These are phyloP conservation scores for Phoma sp. DNA, from an alignment of 2,329 filamentous ascomycete genomes.

Conservation along the genomic window DNA sequence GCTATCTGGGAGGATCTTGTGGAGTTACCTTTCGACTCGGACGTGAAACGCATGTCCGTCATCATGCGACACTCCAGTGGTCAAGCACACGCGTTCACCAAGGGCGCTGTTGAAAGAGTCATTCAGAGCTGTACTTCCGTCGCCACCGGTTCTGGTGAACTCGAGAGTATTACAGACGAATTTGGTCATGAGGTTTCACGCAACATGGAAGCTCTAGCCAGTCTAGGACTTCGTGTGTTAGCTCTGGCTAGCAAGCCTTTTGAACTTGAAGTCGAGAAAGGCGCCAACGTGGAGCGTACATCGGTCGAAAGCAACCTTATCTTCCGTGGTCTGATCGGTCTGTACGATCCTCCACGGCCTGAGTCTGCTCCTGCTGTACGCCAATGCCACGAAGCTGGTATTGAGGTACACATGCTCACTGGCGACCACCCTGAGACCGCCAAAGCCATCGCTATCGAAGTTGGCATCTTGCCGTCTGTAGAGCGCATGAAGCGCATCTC, in stretches of 20 bases:
- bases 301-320: constrained; percentile 71
- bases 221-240: constrained; percentile 72
- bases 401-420: constrained; percentile 58
- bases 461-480: constrained; percentile 53
- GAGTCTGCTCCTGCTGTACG: constrained; percentile 69
- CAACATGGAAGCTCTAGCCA: constrained; percentile 73
- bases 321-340: constrained; percentile 79
- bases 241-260: constrained; percentile 64
- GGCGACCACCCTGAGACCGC: constrained; percentile 56
- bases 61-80: constrained; percentile 59
- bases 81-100: constrained; percentile 60
- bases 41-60: constrained; percentile 78
- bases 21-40: constrained; percentile 77
- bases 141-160: constrained; percentile 51
- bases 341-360: constrained; percentile 83
- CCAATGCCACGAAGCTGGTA: constrained; percentile 54
- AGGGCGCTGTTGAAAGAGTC: constrained; percentile 74
- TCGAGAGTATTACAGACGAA: constrained; percentile 57
- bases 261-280: constrained; percentile 52
- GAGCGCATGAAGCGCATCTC: constrained; percentile 25
- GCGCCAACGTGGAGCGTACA: constrained; percentile 60
- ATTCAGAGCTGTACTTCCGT: constrained; percentile 66
- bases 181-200: constrained; percentile 64
- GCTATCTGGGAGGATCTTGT: constrained; percentile 53
- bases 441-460: constrained; percentile 55